Evolutionary conservation across 768 basidiomycete genomes (phyloP), one percentile per base, ranked within the genome.

Genomic region (Tylopilus sp.): DNA sequence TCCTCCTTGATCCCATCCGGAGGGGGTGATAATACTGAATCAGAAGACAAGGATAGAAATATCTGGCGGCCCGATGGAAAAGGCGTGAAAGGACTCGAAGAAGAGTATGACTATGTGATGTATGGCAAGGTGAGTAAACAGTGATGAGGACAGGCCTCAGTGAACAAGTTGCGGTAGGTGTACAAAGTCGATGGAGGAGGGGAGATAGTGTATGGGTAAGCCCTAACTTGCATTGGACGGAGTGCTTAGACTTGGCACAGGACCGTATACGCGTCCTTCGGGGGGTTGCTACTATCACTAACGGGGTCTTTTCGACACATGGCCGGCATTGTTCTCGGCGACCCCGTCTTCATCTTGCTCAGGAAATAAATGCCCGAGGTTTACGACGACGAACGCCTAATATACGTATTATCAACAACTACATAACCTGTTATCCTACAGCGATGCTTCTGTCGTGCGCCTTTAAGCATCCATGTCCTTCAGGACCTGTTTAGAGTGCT

Each of bases 21-120:
- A 44, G 75, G 73, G 53, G 68, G 75, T 48, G 88, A 82, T 48
- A 77, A 74, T 38, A 70, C 71, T 2, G 82, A 83, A 38, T 65
- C 69, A 23, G 81, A 83, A 21, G 88, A 89, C 61, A 83, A 89
- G 67, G 88, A 90, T 57, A 73, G 84, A 49, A 79, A 88, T 64
- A 80, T 86, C 17, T 93, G 91, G 91, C 73, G 91, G 63, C 91
- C 91, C 45, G 90, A 91, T 64, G 86, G 85, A 33, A 93, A 85
- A 70, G 91, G 81, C 13, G 79, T 77, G 58, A 78, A 80, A 65
- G 95, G 85, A 11, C 68, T 99, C 23, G 95, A 98, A 57, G 88
- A 93, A 52, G 94, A 98, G 58, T 99, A 93, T 63, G 95, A 98
- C 64, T 99, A 98, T 75, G 95, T 99, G 58, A 98, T 98, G 94